These are phyloP conservation scores for Grammothele lineata DNA, from an alignment of 768 basidiomycete genomes.

Conservation along the genomic window DNA sequence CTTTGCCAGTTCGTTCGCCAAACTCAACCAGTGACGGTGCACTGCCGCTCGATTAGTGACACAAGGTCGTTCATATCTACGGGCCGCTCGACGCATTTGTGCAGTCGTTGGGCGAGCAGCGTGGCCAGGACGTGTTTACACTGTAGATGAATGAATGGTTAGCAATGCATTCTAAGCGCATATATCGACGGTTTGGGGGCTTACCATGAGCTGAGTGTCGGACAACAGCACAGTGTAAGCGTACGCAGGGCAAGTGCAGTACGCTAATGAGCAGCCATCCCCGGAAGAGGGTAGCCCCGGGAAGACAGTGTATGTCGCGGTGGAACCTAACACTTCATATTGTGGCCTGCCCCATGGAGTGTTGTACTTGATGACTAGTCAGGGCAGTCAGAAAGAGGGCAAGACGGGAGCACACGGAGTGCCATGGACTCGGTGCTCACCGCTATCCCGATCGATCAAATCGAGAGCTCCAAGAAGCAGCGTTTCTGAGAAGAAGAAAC, in stretches of 20 bases:
- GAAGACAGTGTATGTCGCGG: constrained; percentile 55
- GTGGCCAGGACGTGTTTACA: constrained; percentile 80
- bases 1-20: too few species aligned
- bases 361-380: constrained; percentile 55
- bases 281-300: constrained; percentile 36
- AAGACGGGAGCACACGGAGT: neutral
- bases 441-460: constrained; percentile 66
- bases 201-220: constrained; percentile 62
- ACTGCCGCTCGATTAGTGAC: constrained; percentile 31
- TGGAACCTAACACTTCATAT: constrained; percentile 68
- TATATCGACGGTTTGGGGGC: neutral
- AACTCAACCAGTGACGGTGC: neutral
- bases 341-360: constrained; percentile 54
- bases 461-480: constrained; percentile 70
- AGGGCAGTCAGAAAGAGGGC: constrained; percentile 19
- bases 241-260: constrained; percentile 77
- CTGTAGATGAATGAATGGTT: constrained; percentile 32
- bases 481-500: constrained; percentile 56
- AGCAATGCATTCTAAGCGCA: neutral
- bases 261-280: constrained; percentile 29
- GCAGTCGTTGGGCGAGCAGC: constrained; percentile 51
- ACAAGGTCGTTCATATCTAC: constrained; percentile 47
- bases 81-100: constrained; percentile 46
- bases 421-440: constrained; percentile 32
- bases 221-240: constrained; percentile 56